Evolutionary conservation across 352 stramenopile species (phyloP), one percentile per base, ranked within the genome.

Genomic region (Pythium chondricola): DNA sequence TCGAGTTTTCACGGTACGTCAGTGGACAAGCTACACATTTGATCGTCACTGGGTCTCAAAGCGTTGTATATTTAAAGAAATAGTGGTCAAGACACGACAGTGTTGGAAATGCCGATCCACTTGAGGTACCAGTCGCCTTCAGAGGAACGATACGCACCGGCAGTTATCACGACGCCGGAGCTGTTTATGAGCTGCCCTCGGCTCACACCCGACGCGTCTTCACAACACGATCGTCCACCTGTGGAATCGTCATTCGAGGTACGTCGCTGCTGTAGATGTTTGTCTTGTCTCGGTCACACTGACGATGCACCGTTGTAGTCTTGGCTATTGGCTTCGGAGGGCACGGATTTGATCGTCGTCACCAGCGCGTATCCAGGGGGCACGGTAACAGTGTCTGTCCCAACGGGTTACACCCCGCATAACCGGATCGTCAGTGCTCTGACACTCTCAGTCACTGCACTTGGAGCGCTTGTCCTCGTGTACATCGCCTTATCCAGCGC

Each of bases 51-150:
- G n/a, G n/a, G n/a, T n/a, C n/a, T n/a, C n/a, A n/a, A n/a, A n/a
- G n/a, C n/a, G n/a, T n/a, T n/a, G n/a, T n/a, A n/a, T n/a, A n/a
- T n/a, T n/a, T n/a, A n/a, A n/a, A n/a, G n/a, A n/a, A n/a, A n/a
- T n/a, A n/a, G n/a, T n/a, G n/a, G n/a, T n/a, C n/a, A n/a, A n/a
- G n/a, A 52, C 17, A 5, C n/a, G 6, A 52, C 33, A 2, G 18
- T 27, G 9, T 11, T 60, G 17, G 44, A 58, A 4, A 63, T 64
- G 31, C 63, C 63, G 3, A 58, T 71, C 9, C 63, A 71, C 18
- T 56, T 71, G 21, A 53, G 63, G 0, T 71, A 71, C 43, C 63
- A 71, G 25, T 71, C 60, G 14, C 63, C 63, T 6, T 63, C 63
- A 8, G 57, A 67, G 2, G 25, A 37, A 22, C 37, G 24, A 20